phyloP scores from a whole-genome alignment of 192 early-diverging fungal species.

The Rhizoclosmatium globosum region DNA sequence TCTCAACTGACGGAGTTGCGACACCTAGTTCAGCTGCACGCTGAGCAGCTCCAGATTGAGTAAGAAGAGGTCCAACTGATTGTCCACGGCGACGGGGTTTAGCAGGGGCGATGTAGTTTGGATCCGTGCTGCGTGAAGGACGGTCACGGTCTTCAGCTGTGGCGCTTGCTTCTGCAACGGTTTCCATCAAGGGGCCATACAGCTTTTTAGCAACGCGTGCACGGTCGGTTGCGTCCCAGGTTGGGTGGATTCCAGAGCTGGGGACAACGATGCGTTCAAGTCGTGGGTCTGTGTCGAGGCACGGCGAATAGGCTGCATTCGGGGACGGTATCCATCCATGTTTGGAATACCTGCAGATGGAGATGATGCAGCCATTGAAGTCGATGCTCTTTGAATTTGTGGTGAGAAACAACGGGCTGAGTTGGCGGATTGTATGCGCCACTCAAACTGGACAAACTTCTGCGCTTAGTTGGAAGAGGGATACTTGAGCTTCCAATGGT shows the following conservation, averaged over 20 bases:
- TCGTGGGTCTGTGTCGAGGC: conserved; percentile 29
- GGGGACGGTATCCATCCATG: not conserved
- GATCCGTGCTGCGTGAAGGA: not conserved
- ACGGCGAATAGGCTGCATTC: conserved; percentile 4
- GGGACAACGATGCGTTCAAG: not conserved
- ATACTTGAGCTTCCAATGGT: not conserved
- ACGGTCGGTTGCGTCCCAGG: conserved; percentile 32
- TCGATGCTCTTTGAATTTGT: not conserved
- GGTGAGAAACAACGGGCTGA: not conserved
- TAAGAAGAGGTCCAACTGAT: conserved; percentile 20
- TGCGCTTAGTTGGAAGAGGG: not conserved
- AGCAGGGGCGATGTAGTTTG: not conserved
- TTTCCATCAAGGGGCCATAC: conserved; percentile 38
- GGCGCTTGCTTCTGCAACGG: conserved; percentile 17
- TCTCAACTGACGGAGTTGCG: not conserved
- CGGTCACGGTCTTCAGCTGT: conserved; percentile 3
- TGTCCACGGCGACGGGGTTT: conserved; percentile 7
- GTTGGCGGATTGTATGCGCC: not conserved
- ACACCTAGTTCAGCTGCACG: conserved; percentile 14
- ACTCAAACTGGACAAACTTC: conserved; percentile 14
- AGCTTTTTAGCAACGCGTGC: conserved; percentile 17
- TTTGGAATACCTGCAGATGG: not conserved
- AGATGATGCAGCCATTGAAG: not conserved
- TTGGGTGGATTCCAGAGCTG: conserved; percentile 16
- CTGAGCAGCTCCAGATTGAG: not conserved